A percentile compares a stretch with the other conserved stretches of the same genome.
Conservation (phyloP, 495 filamentous ascomycete species). For the Annulohypoxylon stygium region DNA sequence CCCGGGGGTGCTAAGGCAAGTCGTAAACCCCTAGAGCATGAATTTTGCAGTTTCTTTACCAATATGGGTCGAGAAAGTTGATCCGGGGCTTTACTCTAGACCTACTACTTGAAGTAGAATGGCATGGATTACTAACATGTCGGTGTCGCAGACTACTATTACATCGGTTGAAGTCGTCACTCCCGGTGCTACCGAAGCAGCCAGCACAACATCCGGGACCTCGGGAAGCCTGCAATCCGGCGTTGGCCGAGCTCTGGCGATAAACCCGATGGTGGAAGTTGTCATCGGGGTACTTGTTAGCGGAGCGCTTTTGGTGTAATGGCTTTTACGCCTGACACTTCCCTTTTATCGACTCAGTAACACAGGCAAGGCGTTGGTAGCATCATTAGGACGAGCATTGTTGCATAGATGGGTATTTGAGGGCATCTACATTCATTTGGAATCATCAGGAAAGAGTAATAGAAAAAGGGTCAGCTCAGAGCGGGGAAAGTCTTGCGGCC, state of each 20-base stretch:
- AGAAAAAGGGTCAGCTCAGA: slow-evolving; percentile 31
- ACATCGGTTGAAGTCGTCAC: slow-evolving; percentile 49
- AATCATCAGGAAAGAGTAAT: slow-evolving; percentile 32
- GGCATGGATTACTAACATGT: slow-evolving; percentile 17
- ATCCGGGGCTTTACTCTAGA: not conserved
- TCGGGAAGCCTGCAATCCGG: slow-evolving; percentile 56
- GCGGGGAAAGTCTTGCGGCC: slow-evolving; percentile 18
- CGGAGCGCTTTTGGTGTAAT: slow-evolving; percentile 33
- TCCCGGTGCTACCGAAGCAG: slow-evolving; percentile 31
- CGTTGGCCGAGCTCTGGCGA: slow-evolving; percentile 29
- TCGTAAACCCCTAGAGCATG: slow-evolving; percentile 33
- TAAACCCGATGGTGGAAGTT: slow-evolving; percentile 36
- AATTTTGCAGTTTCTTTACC: not conserved
- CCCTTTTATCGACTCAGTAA: not conserved
- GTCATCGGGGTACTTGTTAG: slow-evolving; percentile 50
- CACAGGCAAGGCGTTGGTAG: slow-evolving; percentile 30
- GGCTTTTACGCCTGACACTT: not conserved
- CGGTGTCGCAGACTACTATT: slow-evolving; percentile 39
- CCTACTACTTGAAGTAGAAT: not conserved
- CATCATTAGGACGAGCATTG: slow-evolving; percentile 35
- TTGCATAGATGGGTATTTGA: slow-evolving; percentile 30
- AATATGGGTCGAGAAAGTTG: no score
- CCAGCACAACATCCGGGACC: slow-evolving; percentile 32
- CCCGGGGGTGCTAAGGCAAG: slow-evolving; percentile 54
- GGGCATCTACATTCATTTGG: slow-evolving; percentile 47